These are phyloP conservation scores for Parathielavia appendiculata DNA, from an alignment of 495 filamentous ascomycete species.

Conservation along the genomic window DNA sequence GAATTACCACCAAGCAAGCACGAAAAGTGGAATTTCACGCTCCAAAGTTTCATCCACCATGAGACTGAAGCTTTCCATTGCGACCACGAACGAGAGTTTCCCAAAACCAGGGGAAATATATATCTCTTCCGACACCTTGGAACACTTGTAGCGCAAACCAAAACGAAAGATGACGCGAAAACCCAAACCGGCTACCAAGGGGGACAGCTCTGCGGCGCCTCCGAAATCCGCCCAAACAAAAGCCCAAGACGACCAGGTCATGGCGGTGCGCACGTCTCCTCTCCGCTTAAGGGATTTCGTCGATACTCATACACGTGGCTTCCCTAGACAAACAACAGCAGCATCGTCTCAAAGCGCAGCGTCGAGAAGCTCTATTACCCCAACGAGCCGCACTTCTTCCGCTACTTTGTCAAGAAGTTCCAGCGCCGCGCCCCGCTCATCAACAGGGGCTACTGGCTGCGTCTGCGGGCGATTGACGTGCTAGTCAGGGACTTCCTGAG, in stretches of 20 bases:
- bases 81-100: too few relatives aligned
- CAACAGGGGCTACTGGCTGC: constrained; percentile 82
- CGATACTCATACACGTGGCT: neutral
- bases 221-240: constrained; percentile 14
- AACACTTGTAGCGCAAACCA: too few relatives aligned
- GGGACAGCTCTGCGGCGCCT: neutral
- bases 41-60: too few relatives aligned
- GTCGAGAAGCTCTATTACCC: constrained; percentile 78
- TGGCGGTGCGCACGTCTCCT: constrained; percentile 51
- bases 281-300: neutral
- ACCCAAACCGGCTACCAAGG: neutral
- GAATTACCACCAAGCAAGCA: too few relatives aligned
- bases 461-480: constrained; percentile 74
- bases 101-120: too few relatives aligned
- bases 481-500: constrained; percentile 64
- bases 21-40: too few relatives aligned
- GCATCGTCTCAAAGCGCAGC: constrained; percentile 83
- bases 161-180: constrained; percentile 1
- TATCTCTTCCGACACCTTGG: too few relatives aligned
- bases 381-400: constrained; percentile 72
- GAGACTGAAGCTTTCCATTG: too few relatives aligned
- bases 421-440: constrained; percentile 76
- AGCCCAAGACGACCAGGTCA: constrained; percentile 60
- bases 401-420: constrained; percentile 79
- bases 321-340: constrained; percentile 76